Conservation (phyloP, 768 basidiomycete genomes). For the Tricholoma furcatifolium region DNA sequence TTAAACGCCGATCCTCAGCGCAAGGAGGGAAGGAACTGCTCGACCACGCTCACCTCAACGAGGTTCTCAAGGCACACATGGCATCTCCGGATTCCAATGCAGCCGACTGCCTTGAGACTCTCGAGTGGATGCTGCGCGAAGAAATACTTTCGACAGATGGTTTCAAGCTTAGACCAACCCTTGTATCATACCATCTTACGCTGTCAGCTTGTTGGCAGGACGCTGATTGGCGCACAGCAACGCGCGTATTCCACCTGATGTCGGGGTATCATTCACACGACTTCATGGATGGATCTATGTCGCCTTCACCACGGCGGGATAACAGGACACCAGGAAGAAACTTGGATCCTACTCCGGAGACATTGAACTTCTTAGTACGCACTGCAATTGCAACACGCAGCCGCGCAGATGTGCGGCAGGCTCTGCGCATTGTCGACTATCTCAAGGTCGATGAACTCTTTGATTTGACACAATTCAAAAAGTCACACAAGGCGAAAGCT, state of each 20-base stretch:
- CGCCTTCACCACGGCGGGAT: slow-evolving; percentile 36
- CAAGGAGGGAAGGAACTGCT: slow-evolving; percentile 39
- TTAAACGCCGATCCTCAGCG: slow-evolving; percentile 46
- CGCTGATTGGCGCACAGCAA: slow-evolving; percentile 60
- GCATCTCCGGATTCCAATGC: slow-evolving; percentile 36
- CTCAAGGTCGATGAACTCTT: slow-evolving; percentile 39
- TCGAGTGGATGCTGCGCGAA: slow-evolving; percentile 71
- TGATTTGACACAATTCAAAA: slow-evolving; percentile 12
- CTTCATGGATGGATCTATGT: slow-evolving; percentile 48
- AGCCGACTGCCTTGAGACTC: slow-evolving; percentile 50
- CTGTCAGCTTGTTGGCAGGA: slow-evolving; percentile 63
- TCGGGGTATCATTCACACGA: slow-evolving; percentile 60
- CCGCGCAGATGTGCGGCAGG: slow-evolving; percentile 53
- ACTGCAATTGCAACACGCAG: slow-evolving; percentile 55
- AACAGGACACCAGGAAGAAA: slow-evolving; percentile 42
- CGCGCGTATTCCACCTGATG: slow-evolving; percentile 66
- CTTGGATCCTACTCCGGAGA: slow-evolving; percentile 48
- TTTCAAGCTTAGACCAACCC: slow-evolving; percentile 44
- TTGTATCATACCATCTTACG: slow-evolving; percentile 58
- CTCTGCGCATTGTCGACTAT: slow-evolving; percentile 54
- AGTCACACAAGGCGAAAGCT: slow-evolving; percentile 30
- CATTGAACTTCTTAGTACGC: slow-evolving; percentile 55
- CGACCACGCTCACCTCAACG: slow-evolving; percentile 57
- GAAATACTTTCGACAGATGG: slow-evolving; percentile 45
- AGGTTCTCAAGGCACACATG: slow-evolving; percentile 56